These are phyloP conservation scores for Neofusicoccum sp. DNA, from an alignment of 2,329 filamentous ascomycete species.

Conservation along the genomic window DNA sequence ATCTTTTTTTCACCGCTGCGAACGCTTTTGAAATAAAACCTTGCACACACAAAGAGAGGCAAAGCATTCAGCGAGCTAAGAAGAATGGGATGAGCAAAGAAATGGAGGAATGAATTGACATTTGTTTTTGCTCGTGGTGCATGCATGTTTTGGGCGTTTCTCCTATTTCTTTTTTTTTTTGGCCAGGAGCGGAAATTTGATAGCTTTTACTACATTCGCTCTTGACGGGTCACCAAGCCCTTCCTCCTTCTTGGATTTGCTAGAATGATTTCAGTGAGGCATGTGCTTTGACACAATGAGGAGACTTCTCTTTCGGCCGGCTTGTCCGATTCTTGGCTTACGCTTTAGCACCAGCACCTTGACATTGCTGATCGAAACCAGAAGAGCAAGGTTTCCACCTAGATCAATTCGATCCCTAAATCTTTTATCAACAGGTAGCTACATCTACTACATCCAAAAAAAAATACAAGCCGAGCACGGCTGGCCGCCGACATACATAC, in stretches of 20 bases:
- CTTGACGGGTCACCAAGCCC: no score
- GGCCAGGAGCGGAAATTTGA: neutral
- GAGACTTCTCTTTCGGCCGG: no score
- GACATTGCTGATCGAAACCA: no score
- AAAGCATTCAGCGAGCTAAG: neutral
- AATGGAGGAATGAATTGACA: neutral
- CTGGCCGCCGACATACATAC: no score
- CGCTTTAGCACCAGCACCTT: no score
- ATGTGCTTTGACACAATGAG: neutral
- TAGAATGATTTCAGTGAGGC: neutral
- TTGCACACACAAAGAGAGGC: neutral
- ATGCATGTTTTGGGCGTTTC: slow-evolving; percentile 8
- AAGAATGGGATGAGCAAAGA: neutral
- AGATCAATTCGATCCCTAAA: no score
- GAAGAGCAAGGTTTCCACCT: no score
- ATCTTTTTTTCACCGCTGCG: slow-evolving; percentile 4
- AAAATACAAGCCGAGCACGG: no score
- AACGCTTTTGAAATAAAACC: neutral
- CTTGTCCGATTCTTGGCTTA: no score
- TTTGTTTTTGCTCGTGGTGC: neutral
- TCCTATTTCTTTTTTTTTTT: neutral
- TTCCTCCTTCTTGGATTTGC: neutral
- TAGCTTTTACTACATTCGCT: neutral
- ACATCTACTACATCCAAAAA: no score
- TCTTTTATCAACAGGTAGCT: no score